Evolutionary conservation across 441 rosid genomes (phyloP), one percentile per base, ranked within the genome.

Genomic region (Erysimum pusillum): DNA sequence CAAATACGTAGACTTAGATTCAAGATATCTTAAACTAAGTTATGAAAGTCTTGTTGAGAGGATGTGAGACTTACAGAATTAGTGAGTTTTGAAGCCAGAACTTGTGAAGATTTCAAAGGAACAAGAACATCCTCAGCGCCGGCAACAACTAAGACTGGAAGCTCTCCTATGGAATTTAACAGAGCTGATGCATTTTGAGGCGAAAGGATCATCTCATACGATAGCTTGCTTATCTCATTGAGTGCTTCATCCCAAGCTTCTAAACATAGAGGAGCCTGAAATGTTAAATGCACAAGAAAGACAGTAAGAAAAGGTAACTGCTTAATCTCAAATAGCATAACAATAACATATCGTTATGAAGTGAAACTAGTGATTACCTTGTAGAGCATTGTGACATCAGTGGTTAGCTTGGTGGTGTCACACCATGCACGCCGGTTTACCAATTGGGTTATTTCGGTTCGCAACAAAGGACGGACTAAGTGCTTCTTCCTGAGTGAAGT

Each of bases 161-260:
- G 77, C 58, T 87, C 89, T 79, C 83, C 90, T 14, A 90, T 85
- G 48, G 93, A 87, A 74, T 87, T 84, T 32, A 88, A 82, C 81
- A 94, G 71, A 25, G 87, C 70, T 45, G 82, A 77, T 25, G 89
- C 87, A 3, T 39, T 38, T 58, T 83, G 91, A 15, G 89, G 84
- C 44, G 93, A 81, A 66, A 94, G 90, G 44, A 91, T 79, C 6
- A 89, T 88, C 83, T 94, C 98, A 38, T 87, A 73, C 1, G 98
- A 94, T 74, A 90, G 75, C 85, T 87, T 89, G 63, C 98, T 91
- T 56, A 94, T 88, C 85, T 94, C 98, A 69, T 87, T 92, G 25
- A 92, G 87, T 74, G 97, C 97, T 79, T 94, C 97, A 77, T 94
- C 97, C 98, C 98, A 94, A 71, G 97, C 96, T 82, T 89, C 97